Evolutionary conservation across 1,284 basidiomycete species (phyloP).

Genomic region (Irpex lacteus): DNA sequence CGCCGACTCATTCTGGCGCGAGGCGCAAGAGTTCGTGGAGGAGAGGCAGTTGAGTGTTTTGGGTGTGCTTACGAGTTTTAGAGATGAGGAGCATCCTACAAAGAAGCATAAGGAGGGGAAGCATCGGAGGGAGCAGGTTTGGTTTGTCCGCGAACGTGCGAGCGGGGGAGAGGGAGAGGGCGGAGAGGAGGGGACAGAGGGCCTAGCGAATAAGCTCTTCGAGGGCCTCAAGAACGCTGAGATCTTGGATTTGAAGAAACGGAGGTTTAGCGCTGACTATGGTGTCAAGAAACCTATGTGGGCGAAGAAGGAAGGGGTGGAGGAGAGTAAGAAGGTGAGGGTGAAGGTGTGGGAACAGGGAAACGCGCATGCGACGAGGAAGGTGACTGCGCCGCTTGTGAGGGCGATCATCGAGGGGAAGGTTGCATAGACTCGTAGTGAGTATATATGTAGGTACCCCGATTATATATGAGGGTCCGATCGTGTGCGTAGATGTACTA

Average conservation of each 20-base stretch:
- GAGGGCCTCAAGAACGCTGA: conserved; percentile 55
- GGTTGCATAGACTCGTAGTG: no score
- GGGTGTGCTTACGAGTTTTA: conserved; percentile 77
- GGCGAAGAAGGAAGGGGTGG: no score
- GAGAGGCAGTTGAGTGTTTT: conserved; percentile 63
- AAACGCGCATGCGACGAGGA: conserved; percentile 73
- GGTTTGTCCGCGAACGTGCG: conserved; percentile 45
- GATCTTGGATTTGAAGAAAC: conserved; percentile 48
- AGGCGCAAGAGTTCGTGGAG: conserved; percentile 60
- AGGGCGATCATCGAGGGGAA: conserved; percentile 39
- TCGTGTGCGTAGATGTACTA: no score
- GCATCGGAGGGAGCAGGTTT: conserved; percentile 66
- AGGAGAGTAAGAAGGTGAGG: no score
- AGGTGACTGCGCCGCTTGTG: conserved; percentile 77
- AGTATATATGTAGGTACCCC: no score
- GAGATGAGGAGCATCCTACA: conserved; percentile 32
- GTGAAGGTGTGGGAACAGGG: conserved; percentile 70
- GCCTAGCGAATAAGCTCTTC: conserved; percentile 41
- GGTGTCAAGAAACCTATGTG: neutral
- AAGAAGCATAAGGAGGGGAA: conserved; percentile 55
- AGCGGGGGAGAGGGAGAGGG: conserved; percentile 19
- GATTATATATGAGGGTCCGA: no score
- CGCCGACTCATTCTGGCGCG: conserved; percentile 41
- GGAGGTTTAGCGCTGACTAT: conserved; percentile 33
- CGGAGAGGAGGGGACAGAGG: no score